Percentiles rank a stretch among this genome's conserved stretches.
These are phyloP conservation scores for Amorphotheca resinae DNA, from an alignment of 495 filamentous ascomycete genomes.

Conservation along the genomic window DNA sequence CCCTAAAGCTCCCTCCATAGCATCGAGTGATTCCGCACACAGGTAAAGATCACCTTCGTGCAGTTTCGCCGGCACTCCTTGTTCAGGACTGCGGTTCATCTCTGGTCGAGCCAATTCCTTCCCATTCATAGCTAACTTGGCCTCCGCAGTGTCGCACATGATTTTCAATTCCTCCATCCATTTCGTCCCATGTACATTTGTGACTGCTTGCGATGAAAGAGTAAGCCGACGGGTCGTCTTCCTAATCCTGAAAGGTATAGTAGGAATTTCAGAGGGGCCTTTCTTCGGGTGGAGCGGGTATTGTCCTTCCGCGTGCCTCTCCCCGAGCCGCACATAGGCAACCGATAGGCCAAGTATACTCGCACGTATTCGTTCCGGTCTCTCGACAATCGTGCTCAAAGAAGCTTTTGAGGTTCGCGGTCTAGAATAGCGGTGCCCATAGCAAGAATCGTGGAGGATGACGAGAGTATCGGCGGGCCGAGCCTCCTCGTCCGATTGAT, in stretches of 20 bases:
- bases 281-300: slow-evolving; percentile 46
- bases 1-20: slow-evolving; percentile 78
- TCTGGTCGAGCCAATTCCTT: slow-evolving; percentile 61
- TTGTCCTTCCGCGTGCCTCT: slow-evolving; percentile 59
- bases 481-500: slow-evolving; percentile 38
- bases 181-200: slow-evolving; percentile 67
- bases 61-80: slow-evolving; percentile 38
- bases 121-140: slow-evolving; percentile 55
- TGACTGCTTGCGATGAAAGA: slow-evolving; percentile 56
- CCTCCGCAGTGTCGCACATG: slow-evolving; percentile 71
- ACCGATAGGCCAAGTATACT: slow-evolving; percentile 65
- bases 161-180: slow-evolving; percentile 86
- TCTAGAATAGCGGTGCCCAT: slow-evolving; percentile 79
- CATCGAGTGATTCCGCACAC: slow-evolving; percentile 69
- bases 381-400: slow-evolving; percentile 71
- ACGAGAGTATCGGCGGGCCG: slow-evolving; percentile 55
- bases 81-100: slow-evolving; percentile 31
- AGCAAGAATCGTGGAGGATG: slow-evolving; percentile 83
- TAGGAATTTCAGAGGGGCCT: slow-evolving; percentile 34
- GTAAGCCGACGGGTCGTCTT: slow-evolving; percentile 55
- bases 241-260: slow-evolving; percentile 68
- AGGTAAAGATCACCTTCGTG: slow-evolving; percentile 85
- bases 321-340: slow-evolving; percentile 82
- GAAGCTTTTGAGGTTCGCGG: slow-evolving; percentile 55
- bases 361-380: slow-evolving; percentile 84